Conservation (phyloP, 2,329 filamentous ascomycete species). For the Moelleriella libera region DNA sequence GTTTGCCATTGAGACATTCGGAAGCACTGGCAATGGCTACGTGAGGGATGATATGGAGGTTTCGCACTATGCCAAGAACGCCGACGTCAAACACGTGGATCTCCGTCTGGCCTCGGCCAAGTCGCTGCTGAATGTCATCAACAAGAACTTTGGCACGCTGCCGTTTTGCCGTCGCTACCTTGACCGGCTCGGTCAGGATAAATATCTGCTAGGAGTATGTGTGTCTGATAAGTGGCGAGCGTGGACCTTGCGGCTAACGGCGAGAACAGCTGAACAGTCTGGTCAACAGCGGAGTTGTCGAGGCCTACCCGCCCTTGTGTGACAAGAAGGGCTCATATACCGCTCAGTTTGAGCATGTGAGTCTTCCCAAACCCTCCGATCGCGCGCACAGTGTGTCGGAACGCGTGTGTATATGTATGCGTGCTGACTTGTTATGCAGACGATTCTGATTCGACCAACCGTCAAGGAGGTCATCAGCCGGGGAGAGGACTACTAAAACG, state of each 20-base stretch:
- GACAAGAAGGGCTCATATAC: constrained; percentile 93
- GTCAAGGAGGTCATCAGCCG: constrained; percentile 82
- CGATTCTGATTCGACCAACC: constrained; percentile 61
- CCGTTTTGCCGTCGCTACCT: constrained; percentile 86
- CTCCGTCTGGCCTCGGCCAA: constrained; percentile 72
- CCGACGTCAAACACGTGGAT: constrained; percentile 61
- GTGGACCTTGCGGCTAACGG: neutral
- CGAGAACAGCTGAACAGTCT: constrained; percentile 61
- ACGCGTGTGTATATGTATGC: neutral
- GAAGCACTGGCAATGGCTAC: constrained; percentile 80
- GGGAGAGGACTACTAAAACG: constrained; percentile 62
- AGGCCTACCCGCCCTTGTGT: constrained; percentile 77
- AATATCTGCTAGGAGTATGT: constrained; percentile 76
- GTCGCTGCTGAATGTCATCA: constrained; percentile 74
- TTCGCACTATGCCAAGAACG: constrained; percentile 72
- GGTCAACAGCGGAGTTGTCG: constrained; percentile 69
- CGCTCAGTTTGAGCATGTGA: constrained; percentile 86
- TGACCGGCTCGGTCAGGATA: constrained; percentile 85
- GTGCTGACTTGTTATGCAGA: constrained; percentile 27
- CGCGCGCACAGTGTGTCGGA: too few species aligned
- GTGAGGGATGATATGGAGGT: constrained; percentile 80
- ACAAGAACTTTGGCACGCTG: constrained; percentile 90
- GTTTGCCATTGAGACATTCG: constrained; percentile 93
- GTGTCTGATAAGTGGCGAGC: too few species aligned
- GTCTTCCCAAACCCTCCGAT: constrained; percentile 17